Percentiles rank a stretch among this genome's conserved stretches.
Conservation (phyloP, 306 rosid species). For the Trifolium pratense region DNA sequence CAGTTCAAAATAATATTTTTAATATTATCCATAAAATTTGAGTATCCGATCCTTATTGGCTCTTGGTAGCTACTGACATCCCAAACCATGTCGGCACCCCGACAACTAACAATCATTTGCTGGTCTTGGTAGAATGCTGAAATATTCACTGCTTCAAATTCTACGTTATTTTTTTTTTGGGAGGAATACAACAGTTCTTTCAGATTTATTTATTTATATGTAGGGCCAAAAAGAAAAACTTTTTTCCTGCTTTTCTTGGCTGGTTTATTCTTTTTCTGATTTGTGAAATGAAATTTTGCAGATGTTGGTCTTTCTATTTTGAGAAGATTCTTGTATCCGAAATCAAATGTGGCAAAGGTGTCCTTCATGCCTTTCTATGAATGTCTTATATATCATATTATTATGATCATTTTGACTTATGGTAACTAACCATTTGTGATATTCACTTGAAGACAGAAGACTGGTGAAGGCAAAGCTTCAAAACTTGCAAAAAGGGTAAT, state of each 20-base stretch:
- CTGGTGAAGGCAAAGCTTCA: constrained; percentile 71
- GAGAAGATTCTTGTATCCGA: constrained; percentile 88
- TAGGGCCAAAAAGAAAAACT: background rate
- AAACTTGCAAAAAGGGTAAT: constrained; percentile 93
- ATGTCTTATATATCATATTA: constrained; percentile 33
- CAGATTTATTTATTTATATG: background rate
- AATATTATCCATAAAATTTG: too few species aligned
- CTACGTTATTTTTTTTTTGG: background rate
- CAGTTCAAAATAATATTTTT: too few species aligned
- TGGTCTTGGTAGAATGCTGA: too few species aligned
- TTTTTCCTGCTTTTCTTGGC: constrained; percentile 20
- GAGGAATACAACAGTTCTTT: background rate
- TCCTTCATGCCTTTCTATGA: constrained; percentile 45
- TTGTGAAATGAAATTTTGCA: constrained; percentile 53
- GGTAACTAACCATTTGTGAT: constrained; percentile 52
- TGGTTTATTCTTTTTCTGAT: constrained; percentile 37
- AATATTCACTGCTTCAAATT: too few species aligned
- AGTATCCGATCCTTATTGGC: too few species aligned
- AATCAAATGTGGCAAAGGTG: constrained; percentile 68
- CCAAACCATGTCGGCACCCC: too few species aligned
- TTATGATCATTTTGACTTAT: constrained; percentile 33
- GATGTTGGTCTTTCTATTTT: constrained; percentile 89
- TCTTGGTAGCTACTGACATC: too few species aligned
- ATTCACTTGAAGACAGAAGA: constrained; percentile 79
- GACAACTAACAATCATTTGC: too few species aligned